Percentiles rank a stretch among this genome's conserved stretches.
These are phyloP conservation scores for Paramecium sexaurelia DNA, from an alignment of 73 alveolate species.

Conservation along the genomic window DNA sequence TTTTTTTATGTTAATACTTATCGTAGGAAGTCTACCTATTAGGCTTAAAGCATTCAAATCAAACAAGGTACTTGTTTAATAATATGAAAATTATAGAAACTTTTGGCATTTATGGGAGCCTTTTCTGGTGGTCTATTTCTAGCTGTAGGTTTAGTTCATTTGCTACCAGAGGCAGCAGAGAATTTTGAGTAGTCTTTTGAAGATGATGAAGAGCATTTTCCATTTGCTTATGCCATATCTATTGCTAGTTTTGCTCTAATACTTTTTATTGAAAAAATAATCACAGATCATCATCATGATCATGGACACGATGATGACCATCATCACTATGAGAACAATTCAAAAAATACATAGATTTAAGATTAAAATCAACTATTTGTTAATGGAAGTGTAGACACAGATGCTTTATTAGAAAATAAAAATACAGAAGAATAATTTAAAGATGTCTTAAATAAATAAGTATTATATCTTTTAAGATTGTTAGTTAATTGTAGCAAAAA, in stretches of 20 bases:
- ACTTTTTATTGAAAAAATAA: slow-evolving; percentile 84
- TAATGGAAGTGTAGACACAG: slow-evolving; percentile 52
- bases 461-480: background rate
- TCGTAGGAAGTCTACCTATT: slow-evolving; percentile 61
- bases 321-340: slow-evolving; percentile 10
- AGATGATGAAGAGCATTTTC: slow-evolving; percentile 69
- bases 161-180: slow-evolving; percentile 85
- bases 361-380: slow-evolving; percentile 57
- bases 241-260: slow-evolving; percentile 79
- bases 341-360: slow-evolving; percentile 46
- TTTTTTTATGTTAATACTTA: slow-evolving; percentile 33
- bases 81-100: background rate
- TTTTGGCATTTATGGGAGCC: slow-evolving; percentile 77
- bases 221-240: slow-evolving; percentile 77
- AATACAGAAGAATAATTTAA: slow-evolving; percentile 77
- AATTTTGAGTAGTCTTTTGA: slow-evolving; percentile 74
- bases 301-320: slow-evolving; percentile 63
- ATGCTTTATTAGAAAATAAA: background rate
- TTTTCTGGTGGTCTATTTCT: slow-evolving; percentile 87
- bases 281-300: slow-evolving; percentile 77
- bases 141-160: slow-evolving; percentile 81
- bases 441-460: slow-evolving; percentile 79
- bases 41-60: slow-evolving; percentile 59
- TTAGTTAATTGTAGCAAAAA: slow-evolving; percentile 70
- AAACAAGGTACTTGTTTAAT: slow-evolving; percentile 12